Evolutionary conservation across 345 rosid genomes (phyloP), one percentile per base, ranked within the genome.

Genomic region (Eucalyptus cloeziana): DNA sequence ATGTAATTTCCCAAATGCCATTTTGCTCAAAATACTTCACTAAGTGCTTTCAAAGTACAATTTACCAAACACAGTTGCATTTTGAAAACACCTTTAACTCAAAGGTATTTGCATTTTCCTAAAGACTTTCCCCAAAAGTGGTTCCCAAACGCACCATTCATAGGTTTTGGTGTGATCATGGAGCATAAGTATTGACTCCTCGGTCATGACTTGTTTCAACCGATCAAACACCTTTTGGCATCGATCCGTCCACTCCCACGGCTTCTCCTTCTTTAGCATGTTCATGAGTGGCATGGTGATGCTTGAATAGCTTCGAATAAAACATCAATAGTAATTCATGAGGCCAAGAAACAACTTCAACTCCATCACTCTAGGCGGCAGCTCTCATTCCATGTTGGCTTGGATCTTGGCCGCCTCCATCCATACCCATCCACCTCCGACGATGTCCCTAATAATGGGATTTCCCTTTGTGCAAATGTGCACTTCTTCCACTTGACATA

Each of bases 351-450:
- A 30, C 8, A 14, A 27, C 4, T n/a, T 62, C 1, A 27, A 13
- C 71, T 62, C 33, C 31, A 14, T 30, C 17, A 60, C 15, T 14
- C 8, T 30, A 30, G 33, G 7, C 0, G 1, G 33, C 8, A 5
- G 3, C 14, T 58, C 30, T 11, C 6, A 5, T 24, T 13, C 67
- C 14, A 30, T 30, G 16, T 30, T 62, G n/a, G 33, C 33, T 14
- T 30, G 17, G 71, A 62, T 62, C 33, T 62, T 62, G 71, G 33
- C 15, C 5, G 1, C 15, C 33, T 62, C 33, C 3, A 30, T 30
- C 4, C 33, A 7, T 30, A 62, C 17, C 2, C 19, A n/a, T 62
- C 71, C 17, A 30, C 17, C 71, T 27, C 8, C 19, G 17, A 30
- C 33, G 0, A 62, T 62, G 33, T 62, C 8, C 71, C 9, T 4